Conservation (phyloP, 2,329 filamentous ascomycete species). For the Penicillium verrucosum region DNA sequence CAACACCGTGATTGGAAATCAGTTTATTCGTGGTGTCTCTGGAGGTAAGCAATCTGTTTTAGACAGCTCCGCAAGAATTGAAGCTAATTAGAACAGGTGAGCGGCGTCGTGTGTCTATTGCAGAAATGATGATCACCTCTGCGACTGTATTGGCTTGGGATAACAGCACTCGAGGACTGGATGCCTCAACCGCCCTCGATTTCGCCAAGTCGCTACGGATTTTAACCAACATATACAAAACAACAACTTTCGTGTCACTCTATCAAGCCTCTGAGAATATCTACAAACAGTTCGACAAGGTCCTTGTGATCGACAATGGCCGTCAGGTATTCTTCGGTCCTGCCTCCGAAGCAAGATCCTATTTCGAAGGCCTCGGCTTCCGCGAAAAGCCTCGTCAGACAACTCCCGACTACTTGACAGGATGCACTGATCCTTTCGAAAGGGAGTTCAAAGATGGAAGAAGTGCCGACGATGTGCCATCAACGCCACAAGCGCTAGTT, state of each 20-base stretch:
- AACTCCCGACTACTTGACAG: constrained; percentile 76
- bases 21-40: constrained; percentile 74
- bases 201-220: constrained; percentile 69
- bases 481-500: constrained; percentile 63
- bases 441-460: constrained; percentile 69
- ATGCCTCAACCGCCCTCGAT: constrained; percentile 65
- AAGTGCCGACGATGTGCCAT: constrained; percentile 64
- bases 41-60: constrained; percentile 40
- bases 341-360: constrained; percentile 61
- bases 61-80: neutral
- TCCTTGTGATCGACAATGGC: constrained; percentile 74
- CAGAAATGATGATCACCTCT: constrained; percentile 75
- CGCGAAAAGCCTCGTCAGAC: constrained; percentile 72
- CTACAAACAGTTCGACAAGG: constrained; percentile 77
- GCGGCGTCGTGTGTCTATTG: constrained; percentile 75
- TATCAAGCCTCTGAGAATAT: constrained; percentile 85
- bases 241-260: constrained; percentile 78
- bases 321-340: constrained; percentile 75
- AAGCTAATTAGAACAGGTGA: constrained; percentile 52
- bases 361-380: constrained; percentile 77
- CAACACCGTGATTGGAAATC: constrained; percentile 79
- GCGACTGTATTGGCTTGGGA: constrained; percentile 73
- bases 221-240: constrained; percentile 79
- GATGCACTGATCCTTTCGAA: constrained; percentile 80
- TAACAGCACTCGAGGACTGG: constrained; percentile 67